phyloP scores from a whole-genome alignment of 768 basidiomycete genomes.

The Tylopilus rubrobrunneus region DNA sequence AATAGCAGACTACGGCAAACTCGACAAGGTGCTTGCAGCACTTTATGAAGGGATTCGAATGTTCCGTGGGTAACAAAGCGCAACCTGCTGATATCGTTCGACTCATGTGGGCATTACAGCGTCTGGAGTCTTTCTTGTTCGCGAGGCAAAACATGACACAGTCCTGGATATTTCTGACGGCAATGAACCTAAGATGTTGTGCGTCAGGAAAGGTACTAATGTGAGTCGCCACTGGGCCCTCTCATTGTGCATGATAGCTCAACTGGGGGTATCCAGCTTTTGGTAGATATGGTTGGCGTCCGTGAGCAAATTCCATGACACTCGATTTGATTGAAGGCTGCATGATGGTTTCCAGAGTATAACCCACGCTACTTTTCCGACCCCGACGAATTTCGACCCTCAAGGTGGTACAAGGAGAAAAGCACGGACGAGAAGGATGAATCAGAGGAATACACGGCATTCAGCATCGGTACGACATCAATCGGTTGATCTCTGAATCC shows the following conservation, averaged over 20 bases:
- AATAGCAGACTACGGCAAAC: slow-evolving; percentile 24
- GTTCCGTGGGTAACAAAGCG: slow-evolving; percentile 26
- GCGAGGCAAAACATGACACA: slow-evolving; percentile 28
- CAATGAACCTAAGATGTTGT: slow-evolving; percentile 15
- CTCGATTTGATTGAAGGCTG: background rate
- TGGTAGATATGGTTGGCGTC: slow-evolving; percentile 30
- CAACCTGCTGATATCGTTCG: background rate
- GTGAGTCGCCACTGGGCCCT: slow-evolving; percentile 4
- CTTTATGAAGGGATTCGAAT: slow-evolving; percentile 34
- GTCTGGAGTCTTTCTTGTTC: slow-evolving; percentile 27
- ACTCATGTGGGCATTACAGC: slow-evolving; percentile 15
- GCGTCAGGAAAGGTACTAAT: slow-evolving; percentile 21
- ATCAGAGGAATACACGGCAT: slow-evolving; percentile 22
- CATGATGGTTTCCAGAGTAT: slow-evolving; percentile 27
- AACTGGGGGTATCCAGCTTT: slow-evolving; percentile 7
- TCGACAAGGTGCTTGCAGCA: slow-evolving; percentile 28
- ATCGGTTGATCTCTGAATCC: background rate
- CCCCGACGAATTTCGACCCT: slow-evolving; percentile 34
- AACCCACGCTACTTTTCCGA: slow-evolving; percentile 35
- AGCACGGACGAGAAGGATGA: slow-evolving; percentile 7
- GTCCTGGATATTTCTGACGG: slow-evolving; percentile 17
- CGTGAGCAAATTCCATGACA: slow-evolving; percentile 14
- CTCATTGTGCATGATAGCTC: background rate
- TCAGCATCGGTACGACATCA: slow-evolving; percentile 19
- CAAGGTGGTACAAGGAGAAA: slow-evolving; percentile 34